Evolutionary conservation across 2,329 filamentous ascomycete genomes (phyloP), one percentile per base, ranked within the genome.

Genomic region (Fusarium sp.): DNA sequence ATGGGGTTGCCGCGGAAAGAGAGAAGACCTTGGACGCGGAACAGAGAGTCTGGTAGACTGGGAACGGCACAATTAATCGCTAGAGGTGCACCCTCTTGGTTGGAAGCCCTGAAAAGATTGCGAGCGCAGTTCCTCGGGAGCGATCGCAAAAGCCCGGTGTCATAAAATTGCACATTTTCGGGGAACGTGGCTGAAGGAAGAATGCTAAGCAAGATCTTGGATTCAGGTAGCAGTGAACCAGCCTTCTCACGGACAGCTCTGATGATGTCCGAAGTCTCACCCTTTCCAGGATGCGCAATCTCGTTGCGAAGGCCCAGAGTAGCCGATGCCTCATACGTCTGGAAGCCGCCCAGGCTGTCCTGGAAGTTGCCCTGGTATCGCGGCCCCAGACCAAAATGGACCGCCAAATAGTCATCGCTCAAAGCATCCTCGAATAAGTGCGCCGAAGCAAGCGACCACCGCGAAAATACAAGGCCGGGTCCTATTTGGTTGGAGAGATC

Each of bases 301-400:
- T 99, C 96, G 74, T 98, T 98, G 47, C 95, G 91, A 55, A 98
- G 86, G 63, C 97, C 96, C 41, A 99, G 83, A 56, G 93, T 90
- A 10, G 96, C 95, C 2, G 96, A 98, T 9, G 96, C 95, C 74
- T 92, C 90, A 77, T 99, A 99, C 0, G 97, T 99, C 77, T 98
- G 94, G 75, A 99, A 97, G 3, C 94, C 95, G 7, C 97, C 96
- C 16, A 99, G 86, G 72, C 93, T 96, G 76, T 99, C 96, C 80
- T 99, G 96, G 73, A 97, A 97, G 77, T 99, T 99, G 18, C 96
- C 96, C 76, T 93, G 91, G 74, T 99, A 99, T 49, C 93, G 89
- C 25, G 94, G 92, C 0, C 96, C 95, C 20, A 99, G 89, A 51
- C 94, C 92, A 77, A 92, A 93, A 75, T 97, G 93, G 1, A 99